Conservation (phyloP, 192 early-diverging fungal species). For the Podila verticillata region DNA sequence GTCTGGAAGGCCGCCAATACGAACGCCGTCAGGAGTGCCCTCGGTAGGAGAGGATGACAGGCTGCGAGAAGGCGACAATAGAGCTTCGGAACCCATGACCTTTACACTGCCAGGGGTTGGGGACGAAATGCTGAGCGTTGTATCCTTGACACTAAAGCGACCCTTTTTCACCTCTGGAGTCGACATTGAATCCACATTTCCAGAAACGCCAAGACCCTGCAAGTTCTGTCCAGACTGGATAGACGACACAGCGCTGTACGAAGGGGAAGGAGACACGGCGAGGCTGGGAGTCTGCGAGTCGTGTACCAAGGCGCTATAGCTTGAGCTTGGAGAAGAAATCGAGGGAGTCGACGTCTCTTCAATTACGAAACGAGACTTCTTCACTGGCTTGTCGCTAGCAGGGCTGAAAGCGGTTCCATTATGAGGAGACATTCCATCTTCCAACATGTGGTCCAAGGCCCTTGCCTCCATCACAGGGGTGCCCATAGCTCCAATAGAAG, state of each 20-base stretch:
- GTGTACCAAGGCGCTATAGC: slow-evolving; percentile 6
- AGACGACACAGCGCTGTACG: slow-evolving; percentile 8
- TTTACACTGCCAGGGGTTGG: slow-evolving; percentile 24
- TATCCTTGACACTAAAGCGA: slow-evolving; percentile 75
- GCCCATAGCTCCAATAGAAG: slow-evolving; percentile 1
- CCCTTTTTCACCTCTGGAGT: slow-evolving; percentile 71
- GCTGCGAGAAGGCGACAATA: slow-evolving; percentile 38
- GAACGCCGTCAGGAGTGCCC: slow-evolving; percentile 28
- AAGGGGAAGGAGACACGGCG: slow-evolving; percentile 15
- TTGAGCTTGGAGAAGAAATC: slow-evolving; percentile 18
- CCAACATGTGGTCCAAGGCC: background rate
- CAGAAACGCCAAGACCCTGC: slow-evolving; percentile 33
- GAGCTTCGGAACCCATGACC: slow-evolving; percentile 6
- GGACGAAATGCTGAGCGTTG: slow-evolving; percentile 19
- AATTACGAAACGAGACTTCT: slow-evolving; percentile 59
- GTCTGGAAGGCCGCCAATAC: slow-evolving; percentile 12
- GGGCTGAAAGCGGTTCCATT: slow-evolving; percentile 9
- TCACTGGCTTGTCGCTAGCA: slow-evolving; percentile 30
- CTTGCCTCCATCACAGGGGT: slow-evolving; percentile 7
- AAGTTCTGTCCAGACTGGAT: slow-evolving; percentile 20
- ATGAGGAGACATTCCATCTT: slow-evolving; percentile 13
- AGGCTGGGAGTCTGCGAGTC: slow-evolving; percentile 16
- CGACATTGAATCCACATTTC: slow-evolving; percentile 3
- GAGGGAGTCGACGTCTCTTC: slow-evolving; percentile 27
- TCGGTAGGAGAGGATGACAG: slow-evolving; percentile 40